phyloP scores from a whole-genome alignment of 2,329 filamentous ascomycete species.

The Alternaria dauci region DNA sequence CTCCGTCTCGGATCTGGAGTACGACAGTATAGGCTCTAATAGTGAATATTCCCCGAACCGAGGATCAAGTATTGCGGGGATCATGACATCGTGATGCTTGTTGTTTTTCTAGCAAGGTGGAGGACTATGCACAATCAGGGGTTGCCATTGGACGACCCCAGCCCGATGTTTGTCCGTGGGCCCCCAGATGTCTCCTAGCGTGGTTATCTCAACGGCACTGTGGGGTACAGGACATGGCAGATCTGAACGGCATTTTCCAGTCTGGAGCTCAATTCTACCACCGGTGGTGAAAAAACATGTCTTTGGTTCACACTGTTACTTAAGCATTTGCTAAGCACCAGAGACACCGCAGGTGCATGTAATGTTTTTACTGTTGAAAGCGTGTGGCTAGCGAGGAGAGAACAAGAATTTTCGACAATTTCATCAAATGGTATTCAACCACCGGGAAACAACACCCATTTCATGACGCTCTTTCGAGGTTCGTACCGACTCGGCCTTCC shows the following conservation, averaged over 20 bases:
- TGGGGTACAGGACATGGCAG: conserved; percentile 16
- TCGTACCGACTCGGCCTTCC: conserved; percentile 2
- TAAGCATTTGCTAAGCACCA: neutral
- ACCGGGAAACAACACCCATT: neutral
- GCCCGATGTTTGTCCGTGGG: conserved; percentile 9
- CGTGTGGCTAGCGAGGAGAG: neutral
- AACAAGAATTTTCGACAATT: neutral
- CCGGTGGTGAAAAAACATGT: neutral
- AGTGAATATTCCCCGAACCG: conserved; percentile 10
- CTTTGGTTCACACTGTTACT: neutral
- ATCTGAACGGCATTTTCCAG: neutral
- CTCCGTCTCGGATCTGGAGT: conserved; percentile 10
- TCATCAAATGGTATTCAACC: neutral
- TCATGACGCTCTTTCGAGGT: neutral
- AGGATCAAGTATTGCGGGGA: conserved; percentile 11
- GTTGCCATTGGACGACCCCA: conserved; percentile 3
- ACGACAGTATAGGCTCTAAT: conserved; percentile 7
- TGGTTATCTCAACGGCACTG: conserved; percentile 4
- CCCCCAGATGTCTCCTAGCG: conserved; percentile 6
- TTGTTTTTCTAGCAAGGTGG: conserved; percentile 9
- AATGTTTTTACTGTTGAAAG: neutral
- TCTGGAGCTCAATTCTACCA: neutral
- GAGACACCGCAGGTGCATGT: neutral
- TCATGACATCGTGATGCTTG: conserved; percentile 13
- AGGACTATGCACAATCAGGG: neutral